phyloP scores from a whole-genome alignment of 73 alveolate genomes.

The Tetrahymena elliotti region DNA sequence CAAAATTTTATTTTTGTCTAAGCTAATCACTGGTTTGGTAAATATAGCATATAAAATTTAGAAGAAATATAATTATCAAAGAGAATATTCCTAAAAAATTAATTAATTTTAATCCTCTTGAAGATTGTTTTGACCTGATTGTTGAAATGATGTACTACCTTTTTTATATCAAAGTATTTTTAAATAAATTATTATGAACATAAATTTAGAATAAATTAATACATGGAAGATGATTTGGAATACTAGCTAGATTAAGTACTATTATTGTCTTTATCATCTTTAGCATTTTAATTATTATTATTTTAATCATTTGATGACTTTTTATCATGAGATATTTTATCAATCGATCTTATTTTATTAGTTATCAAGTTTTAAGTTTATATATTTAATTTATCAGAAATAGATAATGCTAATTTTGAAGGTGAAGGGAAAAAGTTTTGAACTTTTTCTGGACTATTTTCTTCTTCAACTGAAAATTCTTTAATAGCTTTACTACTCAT shows the following conservation, averaged over 20 bases:
- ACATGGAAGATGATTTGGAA: background rate
- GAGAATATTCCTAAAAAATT: background rate
- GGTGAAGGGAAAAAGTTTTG: background rate
- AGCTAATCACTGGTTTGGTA: background rate
- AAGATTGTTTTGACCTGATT: background rate
- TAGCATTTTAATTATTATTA: background rate
- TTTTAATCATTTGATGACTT: background rate
- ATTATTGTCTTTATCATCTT: background rate
- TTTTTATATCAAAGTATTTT: too few species aligned
- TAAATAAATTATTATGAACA: too few species aligned
- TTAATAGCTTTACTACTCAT: background rate
- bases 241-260: background rate
- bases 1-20: background rate
- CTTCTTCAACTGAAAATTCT: background rate
- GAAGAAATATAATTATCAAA: background rate
- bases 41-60: background rate
- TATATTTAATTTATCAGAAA: background rate
- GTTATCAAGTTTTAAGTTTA: background rate
- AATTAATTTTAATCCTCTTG: background rate
- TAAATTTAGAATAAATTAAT: too few species aligned
- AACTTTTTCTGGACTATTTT: background rate
- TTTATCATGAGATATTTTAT: background rate
- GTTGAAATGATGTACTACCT: background rate
- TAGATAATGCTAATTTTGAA: background rate
- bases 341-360: background rate